phyloP scores from a whole-genome alignment of 2,329 filamentous ascomycete genomes.

The Akanthomyces uredinophilus region DNA sequence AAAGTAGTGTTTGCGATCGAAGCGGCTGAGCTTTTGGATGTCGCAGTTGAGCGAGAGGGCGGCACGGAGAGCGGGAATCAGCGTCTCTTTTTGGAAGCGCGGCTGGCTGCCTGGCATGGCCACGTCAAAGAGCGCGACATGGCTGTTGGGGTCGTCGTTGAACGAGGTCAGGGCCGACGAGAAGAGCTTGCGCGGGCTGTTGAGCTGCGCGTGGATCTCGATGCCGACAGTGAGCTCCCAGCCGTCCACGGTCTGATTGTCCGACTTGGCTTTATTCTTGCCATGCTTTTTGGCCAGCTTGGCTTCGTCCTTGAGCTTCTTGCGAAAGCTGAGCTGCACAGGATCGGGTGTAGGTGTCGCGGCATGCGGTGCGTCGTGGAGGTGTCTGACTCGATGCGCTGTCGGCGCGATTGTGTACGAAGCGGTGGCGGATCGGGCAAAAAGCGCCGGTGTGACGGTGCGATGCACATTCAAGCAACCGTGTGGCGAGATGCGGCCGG shows the following conservation, averaged over 20 bases:
- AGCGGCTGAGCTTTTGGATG: slow-evolving; percentile 71
- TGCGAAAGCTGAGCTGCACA: slow-evolving; percentile 53
- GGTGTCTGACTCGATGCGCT: slow-evolving; percentile 20
- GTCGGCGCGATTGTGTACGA: not conserved
- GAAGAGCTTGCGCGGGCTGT: slow-evolving; percentile 85
- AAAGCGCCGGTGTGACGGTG: slow-evolving; percentile 17
- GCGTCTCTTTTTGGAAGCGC: slow-evolving; percentile 71
- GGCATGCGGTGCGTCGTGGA: slow-evolving; percentile 29
- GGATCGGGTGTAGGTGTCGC: slow-evolving; percentile 19
- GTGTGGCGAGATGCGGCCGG: slow-evolving; percentile 36
- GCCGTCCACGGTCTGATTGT: slow-evolving; percentile 51
- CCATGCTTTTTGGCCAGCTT: slow-evolving; percentile 66
- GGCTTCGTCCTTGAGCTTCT: slow-evolving; percentile 65
- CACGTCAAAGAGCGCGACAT: slow-evolving; percentile 82
- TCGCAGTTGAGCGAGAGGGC: slow-evolving; percentile 78
- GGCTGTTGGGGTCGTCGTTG: slow-evolving; percentile 71
- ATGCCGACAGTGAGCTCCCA: slow-evolving; percentile 97
- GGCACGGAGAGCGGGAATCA: slow-evolving; percentile 86
- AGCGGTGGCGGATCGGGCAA: slow-evolving; percentile 16
- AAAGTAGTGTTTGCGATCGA: slow-evolving; percentile 98
- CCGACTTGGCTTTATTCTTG: slow-evolving; percentile 41
- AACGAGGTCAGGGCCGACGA: slow-evolving; percentile 63
- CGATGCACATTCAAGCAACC: slow-evolving; percentile 34
- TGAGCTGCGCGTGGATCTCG: slow-evolving; percentile 94
- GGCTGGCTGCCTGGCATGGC: slow-evolving; percentile 88